phyloP scores from a whole-genome alignment of 768 basidiomycete genomes.

The Tricholoma terreum region DNA sequence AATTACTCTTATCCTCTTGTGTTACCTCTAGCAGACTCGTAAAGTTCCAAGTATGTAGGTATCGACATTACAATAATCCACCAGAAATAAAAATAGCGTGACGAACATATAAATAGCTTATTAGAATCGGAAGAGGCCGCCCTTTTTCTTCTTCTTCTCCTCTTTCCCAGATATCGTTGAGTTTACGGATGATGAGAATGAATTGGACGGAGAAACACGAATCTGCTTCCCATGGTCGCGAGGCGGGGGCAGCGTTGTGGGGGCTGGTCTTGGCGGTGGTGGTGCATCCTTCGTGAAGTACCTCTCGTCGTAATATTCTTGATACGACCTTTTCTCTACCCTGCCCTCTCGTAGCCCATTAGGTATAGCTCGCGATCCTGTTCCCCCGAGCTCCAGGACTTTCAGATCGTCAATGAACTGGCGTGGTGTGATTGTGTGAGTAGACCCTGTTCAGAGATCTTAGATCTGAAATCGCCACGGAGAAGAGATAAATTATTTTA shows the following conservation, averaged over 20 bases:
- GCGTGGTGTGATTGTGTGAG: conserved; percentile 80
- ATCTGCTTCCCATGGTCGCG: conserved; percentile 34
- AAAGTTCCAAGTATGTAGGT: too few species aligned
- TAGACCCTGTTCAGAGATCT: conserved; percentile 64
- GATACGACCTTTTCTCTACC: conserved; percentile 50
- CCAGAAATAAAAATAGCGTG: conserved; percentile 1
- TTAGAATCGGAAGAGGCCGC: conserved; percentile 66
- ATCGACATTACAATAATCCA: conserved; percentile 5
- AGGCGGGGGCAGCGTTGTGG: conserved; percentile 33
- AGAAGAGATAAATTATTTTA: conserved; percentile 27
- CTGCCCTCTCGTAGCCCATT: conserved; percentile 59
- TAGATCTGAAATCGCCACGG: not conserved
- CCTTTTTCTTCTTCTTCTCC: conserved; percentile 78
- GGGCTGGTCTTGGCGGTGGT: conserved; percentile 42
- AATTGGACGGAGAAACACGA: conserved; percentile 53
- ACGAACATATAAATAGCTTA: conserved; percentile 3
- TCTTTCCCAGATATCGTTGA: conserved; percentile 39
- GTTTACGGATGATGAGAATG: conserved; percentile 43
- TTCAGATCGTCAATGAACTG: conserved; percentile 85
- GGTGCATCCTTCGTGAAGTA: conserved; percentile 69
- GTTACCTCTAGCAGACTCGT: too few species aligned
- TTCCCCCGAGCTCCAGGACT: conserved; percentile 82
- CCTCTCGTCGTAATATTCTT: conserved; percentile 78
- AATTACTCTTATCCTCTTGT: too few species aligned
- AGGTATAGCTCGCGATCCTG: conserved; percentile 69